Evolutionary conservation across 345 rosid genomes (phyloP), one percentile per base, ranked within the genome.

Genomic region (Heritiera fomes): DNA sequence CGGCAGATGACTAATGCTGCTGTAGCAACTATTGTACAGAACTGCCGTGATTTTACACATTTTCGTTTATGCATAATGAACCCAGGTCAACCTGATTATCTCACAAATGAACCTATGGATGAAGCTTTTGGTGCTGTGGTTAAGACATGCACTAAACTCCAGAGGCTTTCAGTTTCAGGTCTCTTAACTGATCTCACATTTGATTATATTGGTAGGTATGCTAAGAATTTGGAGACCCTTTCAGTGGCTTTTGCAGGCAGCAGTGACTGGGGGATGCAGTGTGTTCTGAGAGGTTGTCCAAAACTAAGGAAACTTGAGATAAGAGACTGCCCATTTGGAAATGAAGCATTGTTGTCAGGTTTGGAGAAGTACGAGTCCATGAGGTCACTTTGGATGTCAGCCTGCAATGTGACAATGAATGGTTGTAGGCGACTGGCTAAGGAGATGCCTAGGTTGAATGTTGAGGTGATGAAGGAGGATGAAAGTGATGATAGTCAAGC

Each of bases 331-430:
- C 95, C 93, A 38, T 91, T 91, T 65, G 95, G 95, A 49, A 85
- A 91, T 78, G 86, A 30, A 2, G 93, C 95, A 14, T 83, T 91
- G 75, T 87, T 91, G 45, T 88, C 91, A 1, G 93, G 93, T 75
- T 73, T 89, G 84, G 91, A 89, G 85, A 91, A 84, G 83, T 89
- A 89, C 28, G 94, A 91, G 80, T 88, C 92, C 6, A 91, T 91
- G 94, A 88, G 92, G 84, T 91, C 92, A 7, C 91, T 91, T 73
- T 91, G 94, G 94, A 89, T 91, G 92, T 91, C 94, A 34, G 85
- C 92, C 41, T 91, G 94, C 83, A 87, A 89, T 68, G 85, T 91
- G 79, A 89, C 94, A 30, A 88, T 91, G 86, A 82, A 81, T 82
- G 94, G 84, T 34, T 91, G 94, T 78, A 80, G 79, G 78, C 66